Evolutionary conservation across 1,284 basidiomycete genomes (phyloP).

Genomic region (Wolfiporia cocos): DNA sequence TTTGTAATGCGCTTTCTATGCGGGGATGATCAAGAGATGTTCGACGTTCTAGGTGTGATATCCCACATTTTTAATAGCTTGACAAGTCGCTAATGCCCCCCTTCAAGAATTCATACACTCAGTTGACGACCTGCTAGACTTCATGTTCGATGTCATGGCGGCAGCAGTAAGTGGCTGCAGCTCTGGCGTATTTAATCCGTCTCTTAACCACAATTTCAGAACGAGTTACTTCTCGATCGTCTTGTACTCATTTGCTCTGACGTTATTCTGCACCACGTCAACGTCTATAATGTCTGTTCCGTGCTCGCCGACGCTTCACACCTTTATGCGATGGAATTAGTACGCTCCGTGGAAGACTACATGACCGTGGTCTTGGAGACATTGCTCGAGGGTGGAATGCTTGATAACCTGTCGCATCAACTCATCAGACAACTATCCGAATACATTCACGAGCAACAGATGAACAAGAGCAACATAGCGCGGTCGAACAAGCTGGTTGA

Average conservation of each 20-base stretch:
- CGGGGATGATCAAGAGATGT: conserved; percentile 70
- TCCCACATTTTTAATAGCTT: background rate
- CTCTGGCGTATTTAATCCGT: background rate
- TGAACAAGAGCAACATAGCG: conserved; percentile 59
- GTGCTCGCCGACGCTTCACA: conserved; percentile 82
- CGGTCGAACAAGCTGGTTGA: conserved; percentile 54
- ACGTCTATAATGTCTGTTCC: conserved; percentile 75
- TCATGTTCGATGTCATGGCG: conserved; percentile 84
- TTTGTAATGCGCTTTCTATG: conserved; percentile 77
- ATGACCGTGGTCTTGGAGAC: conserved; percentile 84
- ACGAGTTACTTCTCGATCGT: conserved; percentile 84
- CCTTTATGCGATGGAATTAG: conserved; percentile 70
- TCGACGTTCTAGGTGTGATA: conserved; percentile 57
- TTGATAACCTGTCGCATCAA: conserved; percentile 69
- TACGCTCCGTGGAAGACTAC: conserved; percentile 75
- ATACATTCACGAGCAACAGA: conserved; percentile 61
- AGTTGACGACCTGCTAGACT: conserved; percentile 79
- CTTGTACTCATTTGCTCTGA: conserved; percentile 81
- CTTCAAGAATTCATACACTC: conserved; percentile 58
- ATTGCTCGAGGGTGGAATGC: conserved; percentile 75
- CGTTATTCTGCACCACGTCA: conserved; percentile 66
- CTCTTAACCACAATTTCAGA: conserved; percentile 37
- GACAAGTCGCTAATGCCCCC: background rate
- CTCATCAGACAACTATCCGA: conserved; percentile 66
- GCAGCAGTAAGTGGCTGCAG: conserved; percentile 57